phyloP scores from a whole-genome alignment of 148 eudicot species.

The Persicaria maculosa region DNA sequence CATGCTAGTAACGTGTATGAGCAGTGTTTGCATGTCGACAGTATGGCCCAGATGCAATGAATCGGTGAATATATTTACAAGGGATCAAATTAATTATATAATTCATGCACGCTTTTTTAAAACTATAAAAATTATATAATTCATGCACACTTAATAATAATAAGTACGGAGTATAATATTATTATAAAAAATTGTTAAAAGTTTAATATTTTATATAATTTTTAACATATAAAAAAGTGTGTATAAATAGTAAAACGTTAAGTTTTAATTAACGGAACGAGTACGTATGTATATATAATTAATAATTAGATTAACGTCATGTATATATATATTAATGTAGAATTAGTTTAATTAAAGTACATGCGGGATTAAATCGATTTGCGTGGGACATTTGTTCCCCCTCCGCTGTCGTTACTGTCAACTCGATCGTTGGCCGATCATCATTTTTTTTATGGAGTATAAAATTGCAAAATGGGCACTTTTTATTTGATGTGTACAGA shows the following conservation, averaged over 20 bases:
- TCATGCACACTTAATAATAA: no score
- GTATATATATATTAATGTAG: neutral
- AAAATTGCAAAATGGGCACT: neutral
- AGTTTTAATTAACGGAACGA: no score
- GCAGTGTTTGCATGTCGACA: neutral
- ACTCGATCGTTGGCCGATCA: neutral
- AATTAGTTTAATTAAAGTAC: neutral
- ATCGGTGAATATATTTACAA: neutral
- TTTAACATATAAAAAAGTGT: no score
- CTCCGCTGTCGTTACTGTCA: neutral
- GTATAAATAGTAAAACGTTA: no score
- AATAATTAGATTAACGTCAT: no score
- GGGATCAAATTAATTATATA: no score
- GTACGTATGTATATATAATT: no score
- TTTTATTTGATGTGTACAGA: neutral
- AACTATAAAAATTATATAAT: no score
- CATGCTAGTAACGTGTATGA: neutral
- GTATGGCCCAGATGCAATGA: neutral
- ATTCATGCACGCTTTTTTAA: no score
- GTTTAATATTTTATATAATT: no score
- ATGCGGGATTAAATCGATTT: neutral
- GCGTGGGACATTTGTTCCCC: neutral
- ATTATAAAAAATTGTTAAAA: no score
- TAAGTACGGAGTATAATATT: no score
- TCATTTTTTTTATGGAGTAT: neutral